Conservation (phyloP, 73 alveolate genomes). For the Paraurostyla sp. region DNA sequence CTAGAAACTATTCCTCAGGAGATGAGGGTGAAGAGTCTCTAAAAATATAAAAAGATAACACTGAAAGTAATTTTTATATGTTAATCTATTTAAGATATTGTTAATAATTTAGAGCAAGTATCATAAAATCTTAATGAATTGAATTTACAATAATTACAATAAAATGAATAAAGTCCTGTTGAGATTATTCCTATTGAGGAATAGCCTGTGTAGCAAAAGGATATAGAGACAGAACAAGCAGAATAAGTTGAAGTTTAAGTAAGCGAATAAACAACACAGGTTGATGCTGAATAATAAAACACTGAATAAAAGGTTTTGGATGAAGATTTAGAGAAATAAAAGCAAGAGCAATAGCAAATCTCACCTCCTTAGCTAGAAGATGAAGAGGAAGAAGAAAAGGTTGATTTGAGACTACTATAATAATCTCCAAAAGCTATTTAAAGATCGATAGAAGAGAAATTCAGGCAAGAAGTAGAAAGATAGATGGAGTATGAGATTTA, state of each 20-base stretch:
- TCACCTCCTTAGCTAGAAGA: background rate
- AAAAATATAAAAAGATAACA: background rate
- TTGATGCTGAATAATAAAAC: background rate
- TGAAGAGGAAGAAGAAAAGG: constrained; percentile 27
- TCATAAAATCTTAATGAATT: too few species aligned
- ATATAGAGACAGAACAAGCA: too few species aligned
- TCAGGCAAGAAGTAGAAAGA: constrained; percentile 44
- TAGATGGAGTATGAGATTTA: background rate
- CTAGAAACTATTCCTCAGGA: constrained; percentile 43
- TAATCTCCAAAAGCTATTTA: constrained; percentile 53
- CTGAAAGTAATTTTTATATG: background rate
- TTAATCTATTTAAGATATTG: background rate
- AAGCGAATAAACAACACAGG: too few species aligned
- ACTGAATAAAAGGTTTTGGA: background rate
- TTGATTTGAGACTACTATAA: constrained; percentile 33
- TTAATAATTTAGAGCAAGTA: too few species aligned
- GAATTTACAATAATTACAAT: too few species aligned
- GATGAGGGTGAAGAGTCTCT: constrained; percentile 2
- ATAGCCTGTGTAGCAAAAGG: too few species aligned
- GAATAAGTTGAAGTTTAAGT: too few species aligned
- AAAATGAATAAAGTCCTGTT: too few species aligned
- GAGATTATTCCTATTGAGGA: too few species aligned
- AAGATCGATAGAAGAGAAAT: constrained; percentile 19
- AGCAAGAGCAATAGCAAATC: background rate
- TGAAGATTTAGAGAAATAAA: background rate